Evolutionary conservation across 2,329 filamentous ascomycete genomes (phyloP).

Genomic region (Dactylonectria macrodidyma): DNA sequence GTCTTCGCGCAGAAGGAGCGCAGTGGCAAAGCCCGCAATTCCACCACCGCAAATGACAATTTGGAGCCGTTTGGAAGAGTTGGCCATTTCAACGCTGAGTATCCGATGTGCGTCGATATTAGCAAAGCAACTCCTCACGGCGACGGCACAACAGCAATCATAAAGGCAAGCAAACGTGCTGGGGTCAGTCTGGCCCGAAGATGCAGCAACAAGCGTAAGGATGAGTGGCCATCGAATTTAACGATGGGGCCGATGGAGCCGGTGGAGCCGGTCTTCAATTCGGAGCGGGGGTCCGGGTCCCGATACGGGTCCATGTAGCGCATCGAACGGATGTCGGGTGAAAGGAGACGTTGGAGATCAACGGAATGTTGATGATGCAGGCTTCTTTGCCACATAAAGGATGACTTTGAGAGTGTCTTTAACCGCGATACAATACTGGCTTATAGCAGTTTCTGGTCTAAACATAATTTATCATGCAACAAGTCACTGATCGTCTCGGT

Average conservation of each 20-base stretch:
- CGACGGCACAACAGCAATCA: background rate
- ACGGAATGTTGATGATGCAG: background rate
- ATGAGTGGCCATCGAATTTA: background rate
- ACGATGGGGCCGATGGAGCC: background rate
- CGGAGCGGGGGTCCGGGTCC: background rate
- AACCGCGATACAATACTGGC: background rate
- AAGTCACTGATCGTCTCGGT: background rate
- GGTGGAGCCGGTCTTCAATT: background rate
- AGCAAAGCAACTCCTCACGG: background rate
- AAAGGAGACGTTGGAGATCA: background rate
- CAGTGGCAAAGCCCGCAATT: conserved; percentile 1
- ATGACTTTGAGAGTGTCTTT: background rate
- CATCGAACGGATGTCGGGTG: background rate
- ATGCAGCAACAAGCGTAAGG: background rate
- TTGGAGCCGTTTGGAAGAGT: background rate
- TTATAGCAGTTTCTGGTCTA: background rate
- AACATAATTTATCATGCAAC: background rate
- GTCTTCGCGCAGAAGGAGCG: background rate
- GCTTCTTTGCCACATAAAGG: background rate
- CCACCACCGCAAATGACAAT: background rate
- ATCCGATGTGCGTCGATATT: background rate
- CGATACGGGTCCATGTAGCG: background rate
- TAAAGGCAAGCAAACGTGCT: background rate
- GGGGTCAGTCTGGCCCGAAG: background rate
- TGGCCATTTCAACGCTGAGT: background rate